Evolutionary conservation across 805 yeast genomes (phyloP), one percentile per base, ranked within the genome.

Genomic region (Blastobotrys americana): DNA sequence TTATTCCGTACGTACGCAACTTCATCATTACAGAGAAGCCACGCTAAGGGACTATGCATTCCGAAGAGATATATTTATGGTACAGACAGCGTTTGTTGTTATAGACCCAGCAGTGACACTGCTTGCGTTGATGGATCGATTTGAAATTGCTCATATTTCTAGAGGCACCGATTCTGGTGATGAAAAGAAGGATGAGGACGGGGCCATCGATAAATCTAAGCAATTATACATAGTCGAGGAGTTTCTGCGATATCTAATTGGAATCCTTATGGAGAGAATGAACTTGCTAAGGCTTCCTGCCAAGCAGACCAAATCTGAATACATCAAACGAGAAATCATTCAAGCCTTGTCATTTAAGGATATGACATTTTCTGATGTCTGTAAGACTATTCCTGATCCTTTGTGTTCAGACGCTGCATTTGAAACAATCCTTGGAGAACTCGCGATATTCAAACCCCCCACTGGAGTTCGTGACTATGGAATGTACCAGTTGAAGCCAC

Each of bases 21-120:
- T 84, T 51, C 82, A 80, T 53, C 78, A 88, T 45, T 90, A 90
- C 60, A 74, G 83, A 34, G 81, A 77, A 47, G 74, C 88, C 9
- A 84, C 87, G 3, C 71, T 89, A 41, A 70, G 97, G 44, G 97
- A 89, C 51, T 77, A 78, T 48, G 95, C 96, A 0, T 89, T 73
- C 57, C 70, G 79, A 54, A 73, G 95, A 53, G 97, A 93, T 55
- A 59, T 90, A 17, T 84, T 75, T 57, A 67, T 85, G 56, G 69
- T 77, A 0, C 97, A 93, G 54, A 54, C 69, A 5, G 68, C 73
- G 52, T 68, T 82, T 49, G 78, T 78, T 36, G 64, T 75, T 3
- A 70, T 74, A 5, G 69, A 76, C 16, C 81, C 89, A 0, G 71
- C 78, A 44, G 65, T 71, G 3, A 76, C 77, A 0, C 65, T 83